Evolutionary conservation across 192 early-diverging fungal species (phyloP), one percentile per base, ranked within the genome.

Genomic region (Coemansia guatemalensis): DNA sequence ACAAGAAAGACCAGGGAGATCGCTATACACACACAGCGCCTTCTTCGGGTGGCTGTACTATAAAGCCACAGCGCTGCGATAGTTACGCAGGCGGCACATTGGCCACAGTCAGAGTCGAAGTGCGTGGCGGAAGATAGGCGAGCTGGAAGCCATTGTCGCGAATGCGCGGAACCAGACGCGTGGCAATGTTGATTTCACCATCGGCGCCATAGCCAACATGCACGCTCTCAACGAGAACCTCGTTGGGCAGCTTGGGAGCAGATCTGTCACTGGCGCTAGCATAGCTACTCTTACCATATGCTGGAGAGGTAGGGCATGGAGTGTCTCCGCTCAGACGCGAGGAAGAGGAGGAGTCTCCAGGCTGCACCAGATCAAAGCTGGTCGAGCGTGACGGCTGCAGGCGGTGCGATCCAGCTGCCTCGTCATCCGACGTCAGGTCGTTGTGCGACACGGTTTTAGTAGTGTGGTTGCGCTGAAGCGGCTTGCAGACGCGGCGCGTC

Each of bases 41-140:
- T 32, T 32, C 30, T 32, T 17, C 30, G n/a, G 20, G 4, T 18
- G 18, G 8, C 26, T 3, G 20, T 33, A 41, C 23, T 25, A 25
- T 50, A 18, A 50, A 29, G 41, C n/a, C 29, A 18, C 52, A 53
- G 11, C 33, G 39, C 8, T 48, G 8, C 14, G 35, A 35, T 48
- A 55, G 18, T 18, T 9, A 29, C n/a, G 23, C 4, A 47, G 39
- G 33, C 47, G 33, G 17, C 35, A 52, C 62, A 44, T 80, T 80
- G 53, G 68, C 65, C 23, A 80, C 62, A 5, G 71, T 30, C 21
- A 80, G 53, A 17, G 44, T 68, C 17, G 58, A 50, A 25, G 77
- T 67, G 51, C 77, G 77, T 7, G 77, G 77, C 8, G 77, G 77
- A 24, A 80, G 60, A 49, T 80, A 80, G 12, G 77, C 77, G 27